Percentiles rank a stretch among this genome's conserved stretches.
Evolutionary conservation across 805 yeast genomes (phyloP).

Genomic region (Ogataea wickerhamii): DNA sequence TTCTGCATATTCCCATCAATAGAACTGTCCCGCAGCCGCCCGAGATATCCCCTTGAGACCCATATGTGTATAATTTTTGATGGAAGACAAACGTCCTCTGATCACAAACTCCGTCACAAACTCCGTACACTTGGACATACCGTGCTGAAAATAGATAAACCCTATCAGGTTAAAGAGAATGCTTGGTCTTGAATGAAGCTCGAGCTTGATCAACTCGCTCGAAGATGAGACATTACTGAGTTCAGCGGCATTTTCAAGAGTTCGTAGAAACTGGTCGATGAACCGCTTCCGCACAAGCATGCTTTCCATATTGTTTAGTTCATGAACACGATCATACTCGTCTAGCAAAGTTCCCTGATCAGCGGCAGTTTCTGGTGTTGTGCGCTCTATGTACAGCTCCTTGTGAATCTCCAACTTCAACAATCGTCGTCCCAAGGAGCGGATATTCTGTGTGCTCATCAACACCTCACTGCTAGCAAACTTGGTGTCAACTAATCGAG

Average conservation of each 20-base stretch:
- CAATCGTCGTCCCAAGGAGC: constrained; percentile 8
- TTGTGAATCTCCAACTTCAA: constrained; percentile 6
- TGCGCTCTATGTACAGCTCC: constrained; percentile 3
- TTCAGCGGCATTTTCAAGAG: constrained; percentile 7
- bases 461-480: constrained; percentile 4
- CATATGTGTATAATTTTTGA: constrained; percentile 21
- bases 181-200: constrained; percentile 15
- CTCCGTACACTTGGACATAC: constrained; percentile 13
- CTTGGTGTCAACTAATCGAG: constrained; percentile 8
- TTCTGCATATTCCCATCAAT: no score
- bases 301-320: constrained; percentile 4
- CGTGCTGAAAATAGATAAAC: constrained; percentile 24
- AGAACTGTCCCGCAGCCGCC: not conserved
- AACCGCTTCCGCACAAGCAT: constrained; percentile 15
- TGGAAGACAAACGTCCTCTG: constrained; percentile 18
- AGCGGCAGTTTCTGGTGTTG: constrained; percentile 4
- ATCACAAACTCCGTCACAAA: constrained; percentile 30
- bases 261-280: constrained; percentile 22
- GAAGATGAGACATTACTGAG: constrained; percentile 7
- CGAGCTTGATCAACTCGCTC: constrained; percentile 17
- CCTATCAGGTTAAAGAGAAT: constrained; percentile 26
- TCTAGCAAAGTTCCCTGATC: constrained; percentile 2
- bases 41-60: constrained; percentile 25
- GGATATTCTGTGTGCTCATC: constrained; percentile 9
- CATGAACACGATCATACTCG: constrained; percentile 3